Evolutionary conservation across 139 green algal genomes (phyloP).

Genomic region (Eudorina sp.): DNA sequence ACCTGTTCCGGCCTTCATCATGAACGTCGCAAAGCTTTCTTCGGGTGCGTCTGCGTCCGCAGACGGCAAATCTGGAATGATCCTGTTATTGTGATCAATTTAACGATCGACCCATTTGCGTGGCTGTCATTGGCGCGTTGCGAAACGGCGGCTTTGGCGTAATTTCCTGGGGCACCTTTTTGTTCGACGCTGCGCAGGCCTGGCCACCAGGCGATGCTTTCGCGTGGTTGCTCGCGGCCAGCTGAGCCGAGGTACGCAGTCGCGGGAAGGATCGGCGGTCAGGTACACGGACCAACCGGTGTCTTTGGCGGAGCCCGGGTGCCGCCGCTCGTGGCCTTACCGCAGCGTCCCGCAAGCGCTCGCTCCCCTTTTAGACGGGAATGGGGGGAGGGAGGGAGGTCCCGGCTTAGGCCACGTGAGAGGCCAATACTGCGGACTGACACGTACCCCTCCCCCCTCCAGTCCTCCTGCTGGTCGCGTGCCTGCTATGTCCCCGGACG

Average conservation of each 20-base stretch:
- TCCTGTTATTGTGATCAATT: neutral
- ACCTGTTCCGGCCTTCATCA: neutral
- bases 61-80: neutral
- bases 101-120: neutral
- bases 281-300: too few species aligned
- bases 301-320: too few species aligned
- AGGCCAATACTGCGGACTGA: too few species aligned
- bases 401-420: too few species aligned
- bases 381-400: too few species aligned
- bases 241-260: neutral
- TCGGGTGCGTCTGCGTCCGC: neutral
- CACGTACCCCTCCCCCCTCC: too few species aligned
- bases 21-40: constrained; percentile 28
- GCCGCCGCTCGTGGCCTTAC: too few species aligned
- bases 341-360: too few species aligned
- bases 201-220: constrained; percentile 7
- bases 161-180: too few species aligned
- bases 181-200: neutral
- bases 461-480: too few species aligned
- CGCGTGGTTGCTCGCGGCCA: neutral
- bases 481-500: too few species aligned
- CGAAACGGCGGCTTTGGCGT: neutral
- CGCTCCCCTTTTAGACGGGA: too few species aligned
- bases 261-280: neutral
- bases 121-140: neutral